These are phyloP conservation scores for Boletus sp. DNA, from an alignment of 768 basidiomycete genomes.

Conservation along the genomic window DNA sequence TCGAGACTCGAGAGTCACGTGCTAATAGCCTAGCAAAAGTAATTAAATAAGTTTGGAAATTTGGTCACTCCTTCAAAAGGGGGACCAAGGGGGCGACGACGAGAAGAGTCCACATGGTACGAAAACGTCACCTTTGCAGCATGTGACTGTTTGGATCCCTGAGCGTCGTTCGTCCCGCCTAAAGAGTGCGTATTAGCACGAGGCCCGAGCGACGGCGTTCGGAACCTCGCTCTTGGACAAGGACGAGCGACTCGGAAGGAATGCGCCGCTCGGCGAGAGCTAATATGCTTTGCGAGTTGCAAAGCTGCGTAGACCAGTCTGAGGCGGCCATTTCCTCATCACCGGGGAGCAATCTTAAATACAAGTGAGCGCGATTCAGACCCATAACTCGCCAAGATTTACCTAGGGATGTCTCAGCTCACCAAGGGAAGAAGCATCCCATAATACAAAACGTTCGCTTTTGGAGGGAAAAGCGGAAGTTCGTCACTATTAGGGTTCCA, in stretches of 20 bases:
- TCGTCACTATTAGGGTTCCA: no score
- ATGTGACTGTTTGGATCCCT: slow-evolving; percentile 68
- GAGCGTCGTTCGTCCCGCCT: slow-evolving; percentile 39
- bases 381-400: not conserved
- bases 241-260: slow-evolving; percentile 54
- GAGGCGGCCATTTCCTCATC: slow-evolving; percentile 68
- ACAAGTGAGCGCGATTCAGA: slow-evolving; percentile 61
- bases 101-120: not conserved
- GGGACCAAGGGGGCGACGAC: no score
- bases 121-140: slow-evolving; percentile 46
- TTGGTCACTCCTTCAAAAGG: no score
- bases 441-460: slow-evolving; percentile 70
- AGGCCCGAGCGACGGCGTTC: slow-evolving; percentile 33
- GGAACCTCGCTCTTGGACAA: slow-evolving; percentile 84
- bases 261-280: slow-evolving; percentile 47
- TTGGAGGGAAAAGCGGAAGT: no score
- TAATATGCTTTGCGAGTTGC: slow-evolving; percentile 64
- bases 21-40: not conserved
- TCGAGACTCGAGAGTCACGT: slow-evolving; percentile 12
- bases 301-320: slow-evolving; percentile 57
- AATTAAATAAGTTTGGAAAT: no score
- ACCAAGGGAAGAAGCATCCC: slow-evolving; percentile 66
- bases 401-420: not conserved
- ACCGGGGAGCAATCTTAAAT: slow-evolving; percentile 48
- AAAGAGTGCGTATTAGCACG: not conserved